A percentile compares a stretch with the other conserved stretches of the same genome.
Evolutionary conservation across 208 protist species (phyloP).

Genomic region (Trypanosoma grayi): DNA sequence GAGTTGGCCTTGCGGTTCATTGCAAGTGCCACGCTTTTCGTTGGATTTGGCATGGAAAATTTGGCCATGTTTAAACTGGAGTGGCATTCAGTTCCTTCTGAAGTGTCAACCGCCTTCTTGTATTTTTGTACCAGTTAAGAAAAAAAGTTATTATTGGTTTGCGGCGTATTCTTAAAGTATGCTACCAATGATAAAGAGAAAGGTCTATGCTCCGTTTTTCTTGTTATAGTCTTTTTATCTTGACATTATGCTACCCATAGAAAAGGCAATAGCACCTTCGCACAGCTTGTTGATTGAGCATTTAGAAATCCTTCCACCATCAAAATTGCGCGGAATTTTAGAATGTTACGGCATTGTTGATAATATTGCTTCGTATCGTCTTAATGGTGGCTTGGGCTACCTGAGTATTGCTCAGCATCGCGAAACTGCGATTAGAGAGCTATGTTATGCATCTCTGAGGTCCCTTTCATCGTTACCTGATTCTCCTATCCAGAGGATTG

Average conservation of each 20-base stretch:
- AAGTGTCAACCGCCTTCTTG: conserved; percentile 35
- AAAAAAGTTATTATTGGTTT: too few relatives aligned
- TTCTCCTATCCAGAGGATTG: conserved; percentile 33
- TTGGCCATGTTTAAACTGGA: conserved; percentile 48
- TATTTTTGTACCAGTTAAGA: conserved; percentile 51
- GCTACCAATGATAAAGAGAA: background rate
- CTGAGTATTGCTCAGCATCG: conserved; percentile 16
- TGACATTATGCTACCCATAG: conserved; percentile 2
- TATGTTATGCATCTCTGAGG: conserved; percentile 17
- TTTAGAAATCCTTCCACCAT: conserved; percentile 3
- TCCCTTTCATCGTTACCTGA: background rate
- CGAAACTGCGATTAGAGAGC: conserved; percentile 6
- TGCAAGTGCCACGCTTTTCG: conserved; percentile 24
- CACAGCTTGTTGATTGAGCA: conserved; percentile 16
- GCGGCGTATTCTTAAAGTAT: background rate
- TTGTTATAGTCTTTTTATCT: background rate
- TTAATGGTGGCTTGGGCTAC: background rate
- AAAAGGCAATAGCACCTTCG: conserved; percentile 11
- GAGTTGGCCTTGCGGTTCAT: conserved; percentile 31
- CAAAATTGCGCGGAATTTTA: conserved; percentile 1
- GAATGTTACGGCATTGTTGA: conserved; percentile 16
- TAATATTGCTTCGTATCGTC: conserved; percentile 11
- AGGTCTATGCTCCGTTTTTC: background rate
- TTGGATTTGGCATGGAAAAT: conserved; percentile 49
- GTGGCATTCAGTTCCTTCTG: conserved; percentile 31